Evolutionary conservation across 768 basidiomycete genomes (phyloP).

Genomic region (Naematelia aurantialba): DNA sequence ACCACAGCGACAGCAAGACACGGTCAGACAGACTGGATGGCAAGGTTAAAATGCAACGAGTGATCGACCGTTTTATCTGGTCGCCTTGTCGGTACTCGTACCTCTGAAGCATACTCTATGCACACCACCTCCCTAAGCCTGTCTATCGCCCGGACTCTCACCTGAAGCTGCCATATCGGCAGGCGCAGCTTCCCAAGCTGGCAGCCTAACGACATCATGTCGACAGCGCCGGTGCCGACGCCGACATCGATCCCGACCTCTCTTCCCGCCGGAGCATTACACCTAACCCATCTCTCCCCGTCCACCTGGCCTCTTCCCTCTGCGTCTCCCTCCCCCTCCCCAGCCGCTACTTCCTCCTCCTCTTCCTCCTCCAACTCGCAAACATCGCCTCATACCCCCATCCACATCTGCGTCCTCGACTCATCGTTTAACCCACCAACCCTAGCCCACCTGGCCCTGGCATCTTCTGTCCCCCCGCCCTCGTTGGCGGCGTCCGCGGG

Average conservation of each 20-base stretch:
- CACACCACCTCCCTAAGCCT: too few species aligned
- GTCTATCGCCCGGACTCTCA: too few species aligned
- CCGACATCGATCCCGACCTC: background rate
- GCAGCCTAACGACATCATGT: too few species aligned
- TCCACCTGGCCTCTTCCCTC: background rate
- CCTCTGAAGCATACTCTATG: too few species aligned
- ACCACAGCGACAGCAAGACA: too few species aligned
- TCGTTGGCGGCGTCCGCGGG: constrained; percentile 11
- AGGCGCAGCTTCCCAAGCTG: too few species aligned
- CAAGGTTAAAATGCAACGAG: too few species aligned
- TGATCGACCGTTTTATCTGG: too few species aligned
- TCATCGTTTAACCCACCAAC: constrained; percentile 94
- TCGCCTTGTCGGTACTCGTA: too few species aligned
- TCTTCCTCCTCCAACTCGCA: background rate
- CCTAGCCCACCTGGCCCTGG: constrained; percentile 73
- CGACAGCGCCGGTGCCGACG: background rate
- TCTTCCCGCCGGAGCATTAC: background rate
- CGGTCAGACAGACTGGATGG: too few species aligned
- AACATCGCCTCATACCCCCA: constrained; percentile 6
- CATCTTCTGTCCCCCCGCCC: constrained; percentile 38
- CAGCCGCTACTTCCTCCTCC: background rate
- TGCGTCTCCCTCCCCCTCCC: background rate
- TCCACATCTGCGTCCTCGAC: constrained; percentile 73
- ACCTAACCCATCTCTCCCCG: background rate
- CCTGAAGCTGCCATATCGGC: too few species aligned